phyloP scores from a whole-genome alignment of 108 stramenopile species.

The Pseudonitzschia delicatissima region DNA sequence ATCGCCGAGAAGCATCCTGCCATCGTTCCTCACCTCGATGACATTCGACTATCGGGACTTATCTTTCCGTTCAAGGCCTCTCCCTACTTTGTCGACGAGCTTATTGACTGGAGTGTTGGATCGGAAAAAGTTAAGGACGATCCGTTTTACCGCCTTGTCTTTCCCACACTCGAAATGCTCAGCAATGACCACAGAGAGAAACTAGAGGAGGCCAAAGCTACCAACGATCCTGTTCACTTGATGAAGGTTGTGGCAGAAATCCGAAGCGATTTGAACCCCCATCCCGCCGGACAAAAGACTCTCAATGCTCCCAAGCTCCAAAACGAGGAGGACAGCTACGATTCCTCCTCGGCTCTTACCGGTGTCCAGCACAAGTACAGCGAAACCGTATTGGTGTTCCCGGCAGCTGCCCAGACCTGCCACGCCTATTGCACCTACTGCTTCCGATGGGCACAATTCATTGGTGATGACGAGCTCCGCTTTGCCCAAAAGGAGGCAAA shows the following conservation, averaged over 20 bases:
- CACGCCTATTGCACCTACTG: conserved; percentile 69
- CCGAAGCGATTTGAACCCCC: conserved; percentile 52
- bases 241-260: conserved; percentile 42
- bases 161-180: conserved; percentile 55
- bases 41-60: conserved; percentile 42
- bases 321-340: neutral
- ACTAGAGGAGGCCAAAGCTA: conserved; percentile 33
- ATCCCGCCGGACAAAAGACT: conserved; percentile 63
- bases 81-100: conserved; percentile 52
- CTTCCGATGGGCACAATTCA: conserved; percentile 70
- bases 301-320: conserved; percentile 49
- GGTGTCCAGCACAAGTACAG: conserved; percentile 69
- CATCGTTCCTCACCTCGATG: conserved; percentile 36
- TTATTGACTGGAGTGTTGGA: conserved; percentile 46
- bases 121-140: conserved; percentile 39
- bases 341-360: conserved; percentile 13
- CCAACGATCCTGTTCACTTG: conserved; percentile 33
- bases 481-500: conserved; percentile 61
- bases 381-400: conserved; percentile 57
- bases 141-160: conserved; percentile 52
- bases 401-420: conserved; percentile 59
- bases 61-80: conserved; percentile 60
- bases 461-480: conserved; percentile 48
- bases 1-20: conserved; percentile 43
- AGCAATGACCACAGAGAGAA: conserved; percentile 29